These are phyloP conservation scores for Pelargonium fulgidum DNA, from an alignment of 441 rosid genomes.

Conservation along the genomic window DNA sequence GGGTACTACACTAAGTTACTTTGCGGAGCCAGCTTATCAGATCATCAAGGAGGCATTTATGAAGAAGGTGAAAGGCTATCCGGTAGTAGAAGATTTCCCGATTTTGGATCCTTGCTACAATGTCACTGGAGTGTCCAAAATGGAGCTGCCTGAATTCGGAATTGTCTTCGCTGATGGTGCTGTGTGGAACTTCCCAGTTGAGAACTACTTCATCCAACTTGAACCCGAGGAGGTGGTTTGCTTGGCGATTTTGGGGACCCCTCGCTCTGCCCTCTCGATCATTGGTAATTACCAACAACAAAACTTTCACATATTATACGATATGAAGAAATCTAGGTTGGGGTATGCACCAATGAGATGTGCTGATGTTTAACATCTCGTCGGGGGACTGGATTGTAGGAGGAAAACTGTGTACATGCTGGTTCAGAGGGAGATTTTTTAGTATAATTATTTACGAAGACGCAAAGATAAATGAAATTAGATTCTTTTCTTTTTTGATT, in stretches of 20 bases:
- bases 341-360: constrained; percentile 79
- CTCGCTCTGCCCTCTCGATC: constrained; percentile 65
- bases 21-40: constrained; percentile 67
- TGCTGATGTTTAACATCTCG: constrained; percentile 45
- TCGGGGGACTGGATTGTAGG: constrained; percentile 7
- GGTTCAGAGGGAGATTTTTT: not conserved
- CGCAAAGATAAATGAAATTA: not conserved
- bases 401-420: not conserved
- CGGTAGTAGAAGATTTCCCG: constrained; percentile 45
- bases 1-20: constrained; percentile 81
- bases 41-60: constrained; percentile 58
- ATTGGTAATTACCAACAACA: constrained; percentile 96
- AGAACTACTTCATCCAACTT: constrained; percentile 61
- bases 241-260: constrained; percentile 76
- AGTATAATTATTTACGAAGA: not conserved
- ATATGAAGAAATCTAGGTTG: constrained; percentile 70
- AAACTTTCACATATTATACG: constrained; percentile 80
- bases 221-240: constrained; percentile 58
- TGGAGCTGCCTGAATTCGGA: constrained; percentile 62
- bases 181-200: constrained; percentile 78
- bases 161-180: constrained; percentile 72
- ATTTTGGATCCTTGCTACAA: constrained; percentile 78
- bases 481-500: not conserved
- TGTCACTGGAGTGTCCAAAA: constrained; percentile 52
- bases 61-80: constrained; percentile 53